Conservation (phyloP, 257 asterid species). For the Penstemon eatonii region DNA sequence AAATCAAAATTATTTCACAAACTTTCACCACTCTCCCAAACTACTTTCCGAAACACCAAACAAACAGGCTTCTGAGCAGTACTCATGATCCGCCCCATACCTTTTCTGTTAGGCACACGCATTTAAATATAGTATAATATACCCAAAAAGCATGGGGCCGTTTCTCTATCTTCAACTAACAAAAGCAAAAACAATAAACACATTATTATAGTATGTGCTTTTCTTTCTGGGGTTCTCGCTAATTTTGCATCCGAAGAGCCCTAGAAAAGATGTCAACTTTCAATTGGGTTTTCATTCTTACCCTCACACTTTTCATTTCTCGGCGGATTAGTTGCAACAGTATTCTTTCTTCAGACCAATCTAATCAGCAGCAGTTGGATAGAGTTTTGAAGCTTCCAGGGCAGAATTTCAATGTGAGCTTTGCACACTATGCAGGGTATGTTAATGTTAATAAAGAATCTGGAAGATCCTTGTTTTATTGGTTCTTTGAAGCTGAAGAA, state of each 20-base stretch:
- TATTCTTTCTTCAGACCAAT: slow-evolving; percentile 28
- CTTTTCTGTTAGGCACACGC: too few relatives aligned
- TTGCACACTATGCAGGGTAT: slow-evolving; percentile 75
- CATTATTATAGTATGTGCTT: not conserved
- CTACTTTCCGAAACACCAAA: too few relatives aligned
- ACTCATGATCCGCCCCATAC: too few relatives aligned
- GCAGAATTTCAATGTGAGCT: slow-evolving; percentile 70
- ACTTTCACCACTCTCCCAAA: too few relatives aligned
- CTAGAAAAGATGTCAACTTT: slow-evolving; percentile 48
- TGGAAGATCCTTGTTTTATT: slow-evolving; percentile 76
- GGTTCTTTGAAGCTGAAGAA: slow-evolving; percentile 93
- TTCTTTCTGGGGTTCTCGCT: slow-evolving; percentile 27
- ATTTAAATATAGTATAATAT: too few relatives aligned
- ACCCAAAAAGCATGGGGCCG: too few relatives aligned
- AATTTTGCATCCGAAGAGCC: slow-evolving; percentile 29
- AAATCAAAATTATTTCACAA: too few relatives aligned
- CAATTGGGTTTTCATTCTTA: slow-evolving; percentile 45
- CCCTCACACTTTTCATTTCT: slow-evolving; percentile 31
- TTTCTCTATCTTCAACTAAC: too few relatives aligned
- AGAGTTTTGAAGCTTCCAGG: slow-evolving; percentile 69
- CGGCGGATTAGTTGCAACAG: slow-evolving; percentile 33
- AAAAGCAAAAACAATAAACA: too few relatives aligned
- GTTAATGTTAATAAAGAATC: slow-evolving; percentile 63
- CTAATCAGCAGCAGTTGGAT: slow-evolving; percentile 57
- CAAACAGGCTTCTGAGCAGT: too few relatives aligned